Evolutionary conservation across 2,329 filamentous ascomycete genomes (phyloP), one percentile per base, ranked within the genome.

Genomic region (Ilyonectria robusta): DNA sequence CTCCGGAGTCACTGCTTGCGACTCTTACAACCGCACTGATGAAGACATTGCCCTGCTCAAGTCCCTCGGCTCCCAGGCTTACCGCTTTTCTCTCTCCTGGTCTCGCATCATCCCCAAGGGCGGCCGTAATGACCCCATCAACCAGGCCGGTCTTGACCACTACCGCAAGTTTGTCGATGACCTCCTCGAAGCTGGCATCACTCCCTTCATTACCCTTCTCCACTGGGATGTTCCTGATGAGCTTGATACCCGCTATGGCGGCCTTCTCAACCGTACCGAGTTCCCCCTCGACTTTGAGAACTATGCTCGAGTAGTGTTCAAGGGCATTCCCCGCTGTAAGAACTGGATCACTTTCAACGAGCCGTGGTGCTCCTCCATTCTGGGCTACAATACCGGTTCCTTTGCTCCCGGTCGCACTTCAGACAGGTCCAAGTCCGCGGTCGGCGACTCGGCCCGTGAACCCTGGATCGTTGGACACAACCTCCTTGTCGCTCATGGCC

Each of bases 311-410:
- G 85, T 94, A 53, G 85, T 94, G 75, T 97, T 94, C 83, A 86
- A 91, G 78, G 88, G 90, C 1, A 86, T 97, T 55, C 88, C 90
- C 60, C 92, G 91, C 80, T 93, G 94, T 76, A 94, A 94, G 84
- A 87, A 93, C 82, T 97, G 94, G 94, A 93, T 95, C 80, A 96
- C 93, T 29, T 94, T 95, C 83, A 96, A 96, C 79, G 94, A 97
- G 84, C 94, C 94, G 4, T 96, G 93, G 90, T 97, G 93, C 82
- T 93, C 90, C 70, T 89, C 92, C 59, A 91, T 96, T 68, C 86
- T 96, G 47, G 94, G 94, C 40, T 96, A 95, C 82, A 92, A 87
- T 77, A 89, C 88, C 47, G 94, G 94, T 31, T 84, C 89, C 69
- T 94, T 95, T 78, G 94, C 94, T 11, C 94, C 94, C 1, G 94